Evolutionary conservation across 345 rosid species (phyloP), one percentile per base, ranked within the genome.

Genomic region (Arabidopsis suecica): DNA sequence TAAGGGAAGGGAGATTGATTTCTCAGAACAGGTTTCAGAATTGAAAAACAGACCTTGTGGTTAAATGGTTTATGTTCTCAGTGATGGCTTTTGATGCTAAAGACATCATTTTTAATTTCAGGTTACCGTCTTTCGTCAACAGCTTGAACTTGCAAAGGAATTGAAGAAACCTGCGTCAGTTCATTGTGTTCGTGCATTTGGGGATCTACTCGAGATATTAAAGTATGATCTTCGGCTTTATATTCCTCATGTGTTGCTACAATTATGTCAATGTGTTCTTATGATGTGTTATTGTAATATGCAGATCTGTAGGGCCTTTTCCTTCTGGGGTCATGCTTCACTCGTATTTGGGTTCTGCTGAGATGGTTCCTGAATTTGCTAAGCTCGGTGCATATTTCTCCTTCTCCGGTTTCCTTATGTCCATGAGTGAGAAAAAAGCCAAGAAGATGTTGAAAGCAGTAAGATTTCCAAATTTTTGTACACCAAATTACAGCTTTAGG

Each of bases 281-380:
- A 50, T 50, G 25, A 60, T 56, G 70, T 69, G 9, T 53, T 70
- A 41, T 50, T 2, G 65, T 20, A 1, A 61, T 49, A 16, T 22
- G 49, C 82, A 89, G 96, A 82, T 83, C 82, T 65, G 60, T 72
- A 23, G 98, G 99, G 42, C 97, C 98, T 64, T 92, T 95, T 78
- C 93, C 97, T 61, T 79, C 83, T 65, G 99, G 97, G 34, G 34
- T 92, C 55, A 87, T 95, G 73, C 97, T 95, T 64, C 97, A 92
- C 74, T 90, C 98, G 13, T 95, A 83, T 83, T 77, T 87, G 40
- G 98, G 98, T 49, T 87, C 98, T 10, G 90, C 96, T 44, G 97
- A 89, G 88, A 92, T 95, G 98, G 98, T 95, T 80, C 91, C 97
- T 82, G 97, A 90, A 73, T 83, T 92, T 48, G 86, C 93, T 10